Conservation (phyloP, 768 basidiomycete species). For the Tylopilus balloui region DNA sequence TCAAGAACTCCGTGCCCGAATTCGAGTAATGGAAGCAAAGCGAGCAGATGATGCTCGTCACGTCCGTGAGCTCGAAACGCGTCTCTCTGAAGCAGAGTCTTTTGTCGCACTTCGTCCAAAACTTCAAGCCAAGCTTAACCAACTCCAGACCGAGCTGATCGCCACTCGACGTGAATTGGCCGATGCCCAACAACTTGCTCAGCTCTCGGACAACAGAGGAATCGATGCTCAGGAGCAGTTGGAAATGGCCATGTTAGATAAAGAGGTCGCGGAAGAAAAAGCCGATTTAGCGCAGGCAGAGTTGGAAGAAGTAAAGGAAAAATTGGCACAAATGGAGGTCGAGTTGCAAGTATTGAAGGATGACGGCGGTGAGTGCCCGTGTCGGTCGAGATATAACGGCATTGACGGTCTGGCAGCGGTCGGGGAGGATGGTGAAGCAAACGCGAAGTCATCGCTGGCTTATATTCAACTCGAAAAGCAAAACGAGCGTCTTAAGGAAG, state of each 20-base stretch:
- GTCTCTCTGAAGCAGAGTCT: slow-evolving; percentile 79
- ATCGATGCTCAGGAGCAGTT: slow-evolving; percentile 84
- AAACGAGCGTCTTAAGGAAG: slow-evolving; percentile 93
- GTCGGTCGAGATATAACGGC: not conserved
- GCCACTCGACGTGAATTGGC: slow-evolving; percentile 71
- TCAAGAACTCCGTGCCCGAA: slow-evolving; percentile 79
- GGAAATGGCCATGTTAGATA: slow-evolving; percentile 93
- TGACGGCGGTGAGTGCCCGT: slow-evolving; percentile 33
- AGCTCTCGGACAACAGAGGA: slow-evolving; percentile 63
- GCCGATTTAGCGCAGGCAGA: slow-evolving; percentile 77
- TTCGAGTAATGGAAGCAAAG: slow-evolving; percentile 81
- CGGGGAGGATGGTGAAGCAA: slow-evolving; percentile 31
- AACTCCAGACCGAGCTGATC: slow-evolving; percentile 75
- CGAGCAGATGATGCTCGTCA: slow-evolving; percentile 83
- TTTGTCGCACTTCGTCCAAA: slow-evolving; percentile 86
- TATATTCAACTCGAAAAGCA: slow-evolving; percentile 93
- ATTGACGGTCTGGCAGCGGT: slow-evolving; percentile 14
- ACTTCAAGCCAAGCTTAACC: slow-evolving; percentile 81
- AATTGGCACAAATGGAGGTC: slow-evolving; percentile 72
- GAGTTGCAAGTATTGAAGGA: slow-evolving; percentile 78
- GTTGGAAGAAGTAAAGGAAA: slow-evolving; percentile 75
- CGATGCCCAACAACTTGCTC: slow-evolving; percentile 70
- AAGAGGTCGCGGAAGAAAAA: slow-evolving; percentile 93
- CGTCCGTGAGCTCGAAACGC: slow-evolving; percentile 78
- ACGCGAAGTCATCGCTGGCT: slow-evolving; percentile 55